Evolutionary conservation across 805 yeast species (phyloP).

Genomic region (Saccharomycopsis sp.): DNA sequence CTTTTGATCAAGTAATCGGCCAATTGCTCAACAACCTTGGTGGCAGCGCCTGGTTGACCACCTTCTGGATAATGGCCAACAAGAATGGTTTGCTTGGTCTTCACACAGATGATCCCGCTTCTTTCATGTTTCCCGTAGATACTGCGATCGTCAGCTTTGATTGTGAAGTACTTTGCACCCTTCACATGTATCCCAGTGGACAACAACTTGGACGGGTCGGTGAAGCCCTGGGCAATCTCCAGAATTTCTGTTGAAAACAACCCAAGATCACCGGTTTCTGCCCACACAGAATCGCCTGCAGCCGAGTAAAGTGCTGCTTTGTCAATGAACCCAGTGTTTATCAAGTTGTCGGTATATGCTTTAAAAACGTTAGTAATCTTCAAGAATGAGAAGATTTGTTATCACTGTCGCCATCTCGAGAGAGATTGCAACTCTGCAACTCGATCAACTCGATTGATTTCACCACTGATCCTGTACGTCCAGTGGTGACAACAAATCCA

Average conservation of each 20-base stretch:
- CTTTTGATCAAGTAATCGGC: constrained; percentile 91
- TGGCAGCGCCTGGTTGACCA: constrained; percentile 90
- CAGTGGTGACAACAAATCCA: too few species aligned
- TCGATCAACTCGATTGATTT: too few species aligned
- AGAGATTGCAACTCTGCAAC: too few species aligned
- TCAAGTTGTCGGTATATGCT: constrained; percentile 94
- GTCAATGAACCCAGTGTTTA: constrained; percentile 82
- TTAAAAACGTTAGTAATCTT: too few species aligned
- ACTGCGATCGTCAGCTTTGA: constrained; percentile 86
- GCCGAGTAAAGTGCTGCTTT: constrained; percentile 88
- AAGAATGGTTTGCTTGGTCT: constrained; percentile 87
- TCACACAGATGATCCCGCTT: constrained; percentile 81
- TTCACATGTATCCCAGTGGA: constrained; percentile 78
- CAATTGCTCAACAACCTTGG: constrained; percentile 87
- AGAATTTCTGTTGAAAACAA: constrained; percentile 63
- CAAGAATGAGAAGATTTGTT: too few species aligned
- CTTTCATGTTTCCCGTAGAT: constrained; percentile 89
- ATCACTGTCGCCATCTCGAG: too few species aligned
- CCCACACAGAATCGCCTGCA: constrained; percentile 95
- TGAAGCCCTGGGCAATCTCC: constrained; percentile 70
- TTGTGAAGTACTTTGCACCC: constrained; percentile 78
- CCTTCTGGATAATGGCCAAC: constrained; percentile 92
- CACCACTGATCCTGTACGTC: too few species aligned
- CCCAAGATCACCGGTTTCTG: constrained; percentile 59
- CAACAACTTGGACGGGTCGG: constrained; percentile 70